Percentiles rank a stretch among this genome's conserved stretches.
Conservation (phyloP, 345 rosid genomes). For the Sonneratia alba region DNA sequence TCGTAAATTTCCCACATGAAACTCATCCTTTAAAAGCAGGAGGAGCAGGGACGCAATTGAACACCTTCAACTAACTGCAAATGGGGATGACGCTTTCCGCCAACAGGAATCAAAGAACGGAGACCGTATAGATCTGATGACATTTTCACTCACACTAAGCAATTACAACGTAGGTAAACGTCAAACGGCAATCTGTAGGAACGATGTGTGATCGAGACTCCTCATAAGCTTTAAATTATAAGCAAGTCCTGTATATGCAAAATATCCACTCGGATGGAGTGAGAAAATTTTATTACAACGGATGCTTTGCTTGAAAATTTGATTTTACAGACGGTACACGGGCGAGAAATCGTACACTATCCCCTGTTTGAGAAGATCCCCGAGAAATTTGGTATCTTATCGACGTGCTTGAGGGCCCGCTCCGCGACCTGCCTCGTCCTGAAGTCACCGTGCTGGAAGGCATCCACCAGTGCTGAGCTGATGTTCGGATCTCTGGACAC, state of each 20-base stretch:
- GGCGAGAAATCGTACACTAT: neutral
- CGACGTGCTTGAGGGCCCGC: constrained; percentile 76
- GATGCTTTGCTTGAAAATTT: neutral
- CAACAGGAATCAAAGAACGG: too few species aligned
- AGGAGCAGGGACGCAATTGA: too few species aligned
- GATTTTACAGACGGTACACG: neutral
- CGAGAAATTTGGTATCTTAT: constrained; percentile 88
- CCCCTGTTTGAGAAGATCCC: constrained; percentile 67
- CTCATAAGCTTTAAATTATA: too few species aligned
- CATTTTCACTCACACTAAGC: too few species aligned
- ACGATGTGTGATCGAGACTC: too few species aligned
- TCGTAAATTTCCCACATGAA: too few species aligned
- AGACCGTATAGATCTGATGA: too few species aligned
- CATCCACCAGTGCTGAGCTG: constrained; percentile 80
- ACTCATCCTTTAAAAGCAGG: too few species aligned
- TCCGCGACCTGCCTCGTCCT: constrained; percentile 81
- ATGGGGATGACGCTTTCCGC: too few species aligned
- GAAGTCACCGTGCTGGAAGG: constrained; percentile 86
- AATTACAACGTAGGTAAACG: too few species aligned
- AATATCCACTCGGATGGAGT: neutral
- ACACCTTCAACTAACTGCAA: too few species aligned
- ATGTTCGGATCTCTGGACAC: constrained; percentile 70
- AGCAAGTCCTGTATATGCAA: neutral
- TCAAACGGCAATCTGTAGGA: too few species aligned
- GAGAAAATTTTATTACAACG: neutral